Evolutionary conservation across 176 grass and related monocot genomes (phyloP).

Genomic region (Carex parvula): DNA sequence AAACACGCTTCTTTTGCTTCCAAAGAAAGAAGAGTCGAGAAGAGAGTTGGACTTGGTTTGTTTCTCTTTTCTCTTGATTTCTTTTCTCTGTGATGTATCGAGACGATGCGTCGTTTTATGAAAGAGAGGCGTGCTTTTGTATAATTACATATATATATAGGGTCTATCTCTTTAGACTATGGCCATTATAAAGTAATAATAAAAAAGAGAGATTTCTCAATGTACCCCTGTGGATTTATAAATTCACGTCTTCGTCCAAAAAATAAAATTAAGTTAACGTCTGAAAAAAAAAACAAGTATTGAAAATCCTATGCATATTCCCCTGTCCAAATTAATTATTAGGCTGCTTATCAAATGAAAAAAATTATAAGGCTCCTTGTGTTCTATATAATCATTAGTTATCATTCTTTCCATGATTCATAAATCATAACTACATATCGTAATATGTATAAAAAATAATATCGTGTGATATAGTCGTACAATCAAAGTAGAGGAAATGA

Average conservation of each 20-base stretch:
- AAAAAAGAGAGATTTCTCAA: not conserved
- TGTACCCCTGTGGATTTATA: not conserved
- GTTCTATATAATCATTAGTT: not conserved
- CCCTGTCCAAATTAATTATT: not conserved
- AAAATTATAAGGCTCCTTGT: not conserved
- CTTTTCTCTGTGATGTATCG: not conserved
- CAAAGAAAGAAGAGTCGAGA: constrained; percentile 5
- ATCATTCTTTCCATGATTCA: no score
- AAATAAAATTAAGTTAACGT: not conserved
- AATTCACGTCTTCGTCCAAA: not conserved
- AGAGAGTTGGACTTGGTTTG: constrained; percentile 3
- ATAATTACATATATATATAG: not conserved
- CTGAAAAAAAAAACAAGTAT: not conserved
- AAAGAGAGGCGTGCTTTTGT: constrained; percentile 9
- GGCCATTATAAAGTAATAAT: not conserved
- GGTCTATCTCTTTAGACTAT: not conserved
- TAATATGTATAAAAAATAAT: no score
- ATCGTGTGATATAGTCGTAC: no score
- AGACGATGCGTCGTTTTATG: constrained; percentile 31
- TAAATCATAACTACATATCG: no score
- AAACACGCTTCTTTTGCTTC: constrained; percentile 20
- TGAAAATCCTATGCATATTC: not conserved
- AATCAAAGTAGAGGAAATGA: no score
- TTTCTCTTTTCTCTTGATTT: no score
- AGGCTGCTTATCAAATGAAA: not conserved